Conservation (phyloP, 148 eudicot species). For the Oxyria digyna region DNA sequence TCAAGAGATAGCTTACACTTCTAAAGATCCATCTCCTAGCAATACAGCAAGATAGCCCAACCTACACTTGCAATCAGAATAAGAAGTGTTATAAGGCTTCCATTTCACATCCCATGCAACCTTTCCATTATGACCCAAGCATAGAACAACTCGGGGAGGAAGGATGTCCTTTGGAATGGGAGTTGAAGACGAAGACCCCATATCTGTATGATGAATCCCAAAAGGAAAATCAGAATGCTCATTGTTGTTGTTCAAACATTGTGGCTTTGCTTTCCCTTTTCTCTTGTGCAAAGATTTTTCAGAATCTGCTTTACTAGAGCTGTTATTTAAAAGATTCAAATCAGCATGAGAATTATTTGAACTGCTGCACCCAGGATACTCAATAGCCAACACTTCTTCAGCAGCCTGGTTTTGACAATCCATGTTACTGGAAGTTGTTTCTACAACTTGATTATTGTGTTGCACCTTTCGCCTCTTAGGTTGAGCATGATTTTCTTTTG, state of each 20-base stretch:
- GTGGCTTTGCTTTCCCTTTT: conserved; percentile 10
- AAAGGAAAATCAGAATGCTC: conserved; percentile 7
- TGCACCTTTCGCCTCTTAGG: conserved; percentile 48
- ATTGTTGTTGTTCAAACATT: conserved; percentile 2
- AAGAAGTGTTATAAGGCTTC: conserved; percentile 37
- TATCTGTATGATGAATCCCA: conserved; percentile 8
- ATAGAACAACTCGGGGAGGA: conserved; percentile 67
- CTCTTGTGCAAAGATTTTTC: conserved; percentile 8
- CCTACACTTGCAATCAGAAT: conserved; percentile 30
- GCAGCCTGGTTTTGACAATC: conserved; percentile 16
- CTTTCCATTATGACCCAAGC: conserved; percentile 91
- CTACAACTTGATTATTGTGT: conserved; percentile 29
- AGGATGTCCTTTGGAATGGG: conserved; percentile 27
- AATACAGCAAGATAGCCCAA: conserved; percentile 97
- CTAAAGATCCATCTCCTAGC: conserved; percentile 84
- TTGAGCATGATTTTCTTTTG: conserved; percentile 10
- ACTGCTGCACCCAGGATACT: conserved; percentile 10
- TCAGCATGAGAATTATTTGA: background rate
- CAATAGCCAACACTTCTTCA: conserved; percentile 23
- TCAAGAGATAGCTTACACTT: conserved; percentile 57
- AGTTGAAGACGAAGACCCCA: conserved; percentile 11
- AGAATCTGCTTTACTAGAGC: conserved; percentile 7
- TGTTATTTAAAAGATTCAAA: background rate
- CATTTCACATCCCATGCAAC: conserved; percentile 98
- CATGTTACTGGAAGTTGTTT: conserved; percentile 10